Conservation (phyloP, 805 yeast genomes). For the Lachancea meyersii region DNA sequence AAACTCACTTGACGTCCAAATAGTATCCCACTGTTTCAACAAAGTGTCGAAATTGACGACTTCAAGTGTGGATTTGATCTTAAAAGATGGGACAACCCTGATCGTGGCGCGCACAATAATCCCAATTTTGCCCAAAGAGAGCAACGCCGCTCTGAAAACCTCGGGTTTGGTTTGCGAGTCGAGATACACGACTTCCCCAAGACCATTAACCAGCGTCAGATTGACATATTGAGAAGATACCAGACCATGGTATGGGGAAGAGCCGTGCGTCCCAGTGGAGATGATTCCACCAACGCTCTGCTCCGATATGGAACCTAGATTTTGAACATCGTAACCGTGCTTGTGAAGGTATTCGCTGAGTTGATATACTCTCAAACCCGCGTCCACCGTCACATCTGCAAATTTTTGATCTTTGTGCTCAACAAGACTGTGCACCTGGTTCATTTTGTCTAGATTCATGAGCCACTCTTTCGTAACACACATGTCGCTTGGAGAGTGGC, state of each 20-base stretch:
- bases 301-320: constrained; percentile 87
- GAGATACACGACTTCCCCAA: constrained; percentile 56
- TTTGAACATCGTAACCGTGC: constrained; percentile 75
- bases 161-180: constrained; percentile 52
- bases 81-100: constrained; percentile 78
- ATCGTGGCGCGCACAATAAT: constrained; percentile 79
- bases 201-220: constrained; percentile 65
- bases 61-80: constrained; percentile 74
- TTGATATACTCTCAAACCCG: constrained; percentile 76
- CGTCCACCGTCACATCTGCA: constrained; percentile 91
- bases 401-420: constrained; percentile 53
- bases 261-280: constrained; percentile 95
- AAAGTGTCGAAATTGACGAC: constrained; percentile 72
- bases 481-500: constrained; percentile 90
- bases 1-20: constrained; percentile 88
- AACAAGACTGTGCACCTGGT: constrained; percentile 44
- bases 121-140: constrained; percentile 89
- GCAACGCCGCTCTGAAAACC: constrained; percentile 71
- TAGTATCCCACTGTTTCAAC: constrained; percentile 61
- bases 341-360: constrained; percentile 59
- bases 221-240: constrained; percentile 83
- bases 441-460: constrained; percentile 73
- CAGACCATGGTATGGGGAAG: constrained; percentile 87
- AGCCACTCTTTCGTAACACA: constrained; percentile 88
- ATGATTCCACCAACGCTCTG: constrained; percentile 95